Evolutionary conservation across 129 eudicot species (phyloP).

Genomic region (Artemisia tridentata): DNA sequence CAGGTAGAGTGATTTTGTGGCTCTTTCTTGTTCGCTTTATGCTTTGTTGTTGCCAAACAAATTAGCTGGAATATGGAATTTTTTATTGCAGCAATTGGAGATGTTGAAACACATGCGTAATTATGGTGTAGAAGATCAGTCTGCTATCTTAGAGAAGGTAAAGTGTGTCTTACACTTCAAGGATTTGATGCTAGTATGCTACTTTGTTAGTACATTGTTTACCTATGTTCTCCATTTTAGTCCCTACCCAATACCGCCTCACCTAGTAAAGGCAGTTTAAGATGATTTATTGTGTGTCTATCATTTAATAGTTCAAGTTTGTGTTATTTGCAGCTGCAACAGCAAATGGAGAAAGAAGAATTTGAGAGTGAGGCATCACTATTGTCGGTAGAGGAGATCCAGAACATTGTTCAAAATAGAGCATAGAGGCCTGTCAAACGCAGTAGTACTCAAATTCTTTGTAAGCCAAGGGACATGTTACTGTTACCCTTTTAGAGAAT

Average conservation of each 20-base stretch:
- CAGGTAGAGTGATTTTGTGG: conserved; percentile 39
- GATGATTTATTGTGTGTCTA: neutral
- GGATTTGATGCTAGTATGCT: conserved; percentile 1
- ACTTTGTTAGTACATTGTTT: neutral
- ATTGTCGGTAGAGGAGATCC: conserved; percentile 65
- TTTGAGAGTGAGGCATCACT: conserved; percentile 65
- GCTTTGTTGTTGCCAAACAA: neutral
- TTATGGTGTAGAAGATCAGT: conserved; percentile 66
- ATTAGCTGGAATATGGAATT: neutral
- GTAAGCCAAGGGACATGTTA: neutral
- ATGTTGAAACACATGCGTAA: conserved; percentile 86
- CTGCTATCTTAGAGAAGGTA: conserved; percentile 79
- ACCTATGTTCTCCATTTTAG: neutral
- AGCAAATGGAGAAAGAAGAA: conserved; percentile 73
- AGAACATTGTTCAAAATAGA: conserved; percentile 55
- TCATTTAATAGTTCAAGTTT: neutral
- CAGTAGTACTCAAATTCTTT: neutral
- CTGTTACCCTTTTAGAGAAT: neutral
- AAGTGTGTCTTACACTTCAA: neutral
- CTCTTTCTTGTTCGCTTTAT: neutral
- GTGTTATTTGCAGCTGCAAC: conserved; percentile 52
- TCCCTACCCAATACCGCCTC: neutral
- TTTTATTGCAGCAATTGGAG: conserved; percentile 78
- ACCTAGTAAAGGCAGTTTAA: neutral
- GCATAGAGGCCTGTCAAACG: conserved; percentile 16